Conservation (phyloP, 2,329 filamentous ascomycete genomes). For the Penicillium sp. region DNA sequence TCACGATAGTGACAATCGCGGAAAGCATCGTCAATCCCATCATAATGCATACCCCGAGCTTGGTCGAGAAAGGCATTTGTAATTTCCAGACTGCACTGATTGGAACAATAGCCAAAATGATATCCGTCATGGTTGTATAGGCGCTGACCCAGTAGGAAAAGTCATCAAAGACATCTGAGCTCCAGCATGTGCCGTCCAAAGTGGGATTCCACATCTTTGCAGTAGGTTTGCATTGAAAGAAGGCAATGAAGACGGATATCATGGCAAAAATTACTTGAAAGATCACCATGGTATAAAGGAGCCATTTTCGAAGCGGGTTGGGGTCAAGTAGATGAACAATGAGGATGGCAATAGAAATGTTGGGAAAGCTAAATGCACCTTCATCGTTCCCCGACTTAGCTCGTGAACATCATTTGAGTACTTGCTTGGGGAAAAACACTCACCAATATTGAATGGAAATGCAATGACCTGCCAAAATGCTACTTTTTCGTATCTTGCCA, state of each 20-base stretch:
- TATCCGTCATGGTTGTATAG: slow-evolving; percentile 29
- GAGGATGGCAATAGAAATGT: too few species aligned
- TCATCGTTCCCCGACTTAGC: background rate
- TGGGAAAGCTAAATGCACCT: slow-evolving; percentile 29
- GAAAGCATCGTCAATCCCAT: slow-evolving; percentile 30
- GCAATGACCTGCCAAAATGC: slow-evolving; percentile 29
- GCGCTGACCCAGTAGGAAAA: slow-evolving; percentile 28
- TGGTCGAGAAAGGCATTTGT: slow-evolving; percentile 26
- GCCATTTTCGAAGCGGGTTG: slow-evolving; percentile 17
- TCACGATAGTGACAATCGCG: slow-evolving; percentile 28
- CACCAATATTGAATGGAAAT: slow-evolving; percentile 30
- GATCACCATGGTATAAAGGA: slow-evolving; percentile 22
- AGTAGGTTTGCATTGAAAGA: slow-evolving; percentile 25
- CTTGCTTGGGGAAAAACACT: background rate
- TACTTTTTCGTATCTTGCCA: slow-evolving; percentile 15
- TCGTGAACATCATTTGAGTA: background rate
- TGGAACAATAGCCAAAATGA: slow-evolving; percentile 27
- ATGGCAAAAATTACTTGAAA: slow-evolving; percentile 27
- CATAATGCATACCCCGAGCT: slow-evolving; percentile 26
- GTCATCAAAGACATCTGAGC: slow-evolving; percentile 21
- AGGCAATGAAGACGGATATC: slow-evolving; percentile 25
- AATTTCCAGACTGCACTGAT: slow-evolving; percentile 28
- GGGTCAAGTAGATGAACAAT: slow-evolving; percentile 22
- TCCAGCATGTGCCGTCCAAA: slow-evolving; percentile 23
- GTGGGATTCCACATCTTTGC: slow-evolving; percentile 23